Percentiles rank a stretch among this genome's conserved stretches.
phyloP scores from a whole-genome alignment of 1,284 basidiomycete species.

The Ganoderma multipileum region DNA sequence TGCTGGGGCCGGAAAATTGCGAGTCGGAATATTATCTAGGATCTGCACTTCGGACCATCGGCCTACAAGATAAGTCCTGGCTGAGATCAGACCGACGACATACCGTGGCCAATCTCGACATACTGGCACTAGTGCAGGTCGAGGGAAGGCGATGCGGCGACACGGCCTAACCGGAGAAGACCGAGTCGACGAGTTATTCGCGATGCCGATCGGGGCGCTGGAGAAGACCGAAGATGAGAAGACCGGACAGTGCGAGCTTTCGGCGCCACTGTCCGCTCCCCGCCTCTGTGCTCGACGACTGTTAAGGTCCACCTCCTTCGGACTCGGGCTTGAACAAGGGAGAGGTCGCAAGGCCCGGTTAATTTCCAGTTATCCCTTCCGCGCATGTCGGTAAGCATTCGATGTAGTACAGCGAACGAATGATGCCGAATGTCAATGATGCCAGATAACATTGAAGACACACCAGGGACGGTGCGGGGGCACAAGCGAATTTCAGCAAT shows the following conservation, averaged over 20 bases:
- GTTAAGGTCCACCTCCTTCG: neutral
- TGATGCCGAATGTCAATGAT: neutral
- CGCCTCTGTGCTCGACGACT: neutral
- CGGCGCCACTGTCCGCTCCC: neutral
- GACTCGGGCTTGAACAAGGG: neutral
- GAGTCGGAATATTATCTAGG: neutral
- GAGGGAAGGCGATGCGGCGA: neutral
- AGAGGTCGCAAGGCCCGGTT: neutral
- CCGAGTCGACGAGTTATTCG: slow-evolving; percentile 2
- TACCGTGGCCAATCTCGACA: neutral
- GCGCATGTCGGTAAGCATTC: neutral
- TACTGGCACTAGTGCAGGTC: no score
- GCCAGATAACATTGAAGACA: neutral
- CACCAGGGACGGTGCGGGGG: neutral
- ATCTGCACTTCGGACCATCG: neutral
- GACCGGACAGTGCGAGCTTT: neutral
- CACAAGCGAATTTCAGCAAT: neutral
- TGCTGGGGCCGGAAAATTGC: neutral
- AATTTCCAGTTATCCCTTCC: neutral
- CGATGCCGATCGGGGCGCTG: slow-evolving; percentile 8
- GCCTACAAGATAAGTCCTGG: neutral
- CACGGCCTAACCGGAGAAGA: neutral
- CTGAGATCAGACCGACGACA: neutral
- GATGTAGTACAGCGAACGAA: neutral
- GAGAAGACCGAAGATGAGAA: slow-evolving; percentile 3